Conservation (phyloP, 495 filamentous ascomycete genomes). For the Barbatosphaeria neglecta region DNA sequence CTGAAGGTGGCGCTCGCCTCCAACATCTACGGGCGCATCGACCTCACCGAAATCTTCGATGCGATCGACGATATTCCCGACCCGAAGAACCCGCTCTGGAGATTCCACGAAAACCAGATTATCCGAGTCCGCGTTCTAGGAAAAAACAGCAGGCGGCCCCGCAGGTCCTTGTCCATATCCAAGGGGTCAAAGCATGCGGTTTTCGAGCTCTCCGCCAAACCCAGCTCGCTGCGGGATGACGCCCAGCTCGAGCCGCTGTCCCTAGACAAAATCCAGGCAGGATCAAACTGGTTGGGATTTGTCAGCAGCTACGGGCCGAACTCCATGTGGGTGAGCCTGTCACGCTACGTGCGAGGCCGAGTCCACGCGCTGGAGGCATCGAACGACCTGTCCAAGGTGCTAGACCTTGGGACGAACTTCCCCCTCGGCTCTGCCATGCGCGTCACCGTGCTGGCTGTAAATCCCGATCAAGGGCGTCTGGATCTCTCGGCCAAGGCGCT, state of each 20-base stretch:
- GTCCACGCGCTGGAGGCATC: conserved; percentile 71
- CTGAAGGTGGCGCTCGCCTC: conserved; percentile 84
- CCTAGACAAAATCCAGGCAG: conserved; percentile 61
- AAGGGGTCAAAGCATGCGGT: conserved; percentile 72
- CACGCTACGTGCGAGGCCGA: conserved; percentile 80
- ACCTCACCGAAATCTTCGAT: conserved; percentile 82
- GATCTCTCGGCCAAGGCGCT: conserved; percentile 66
- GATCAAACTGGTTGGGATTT: conserved; percentile 62
- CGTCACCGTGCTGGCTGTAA: conserved; percentile 64
- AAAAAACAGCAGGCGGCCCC: conserved; percentile 78
- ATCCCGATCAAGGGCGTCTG: conserved; percentile 59
- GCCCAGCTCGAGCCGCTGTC: conserved; percentile 41
- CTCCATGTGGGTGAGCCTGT: conserved; percentile 78
- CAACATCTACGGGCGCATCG: conserved; percentile 81
- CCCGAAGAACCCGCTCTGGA: conserved; percentile 61
- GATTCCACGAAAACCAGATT: conserved; percentile 58
- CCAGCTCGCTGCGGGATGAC: conserved; percentile 44
- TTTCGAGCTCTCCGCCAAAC: conserved; percentile 82
- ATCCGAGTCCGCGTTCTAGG: conserved; percentile 71
- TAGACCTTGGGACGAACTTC: conserved; percentile 69
- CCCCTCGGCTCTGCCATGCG: conserved; percentile 77
- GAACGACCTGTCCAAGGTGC: conserved; percentile 66
- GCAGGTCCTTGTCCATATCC: conserved; percentile 82
- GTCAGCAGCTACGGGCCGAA: conserved; percentile 75
- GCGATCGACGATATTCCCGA: conserved; percentile 75